Conservation (phyloP, 1,284 basidiomycete species). For the Rhodotorula mucilaginosa region DNA sequence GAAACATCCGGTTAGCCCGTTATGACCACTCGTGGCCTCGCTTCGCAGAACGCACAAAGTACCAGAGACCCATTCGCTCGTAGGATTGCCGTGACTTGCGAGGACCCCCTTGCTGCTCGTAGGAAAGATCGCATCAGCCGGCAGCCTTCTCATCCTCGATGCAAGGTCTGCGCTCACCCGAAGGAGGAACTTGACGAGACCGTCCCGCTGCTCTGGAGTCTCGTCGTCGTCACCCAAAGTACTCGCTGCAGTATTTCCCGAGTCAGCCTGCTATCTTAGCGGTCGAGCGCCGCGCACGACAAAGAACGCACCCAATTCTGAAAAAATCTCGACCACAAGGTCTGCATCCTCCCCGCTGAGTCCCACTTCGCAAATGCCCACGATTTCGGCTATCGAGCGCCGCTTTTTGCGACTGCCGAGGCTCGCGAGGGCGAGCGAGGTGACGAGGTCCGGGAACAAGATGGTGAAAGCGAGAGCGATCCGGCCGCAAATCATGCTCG, state of each 20-base stretch:
- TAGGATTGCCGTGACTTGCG: neutral
- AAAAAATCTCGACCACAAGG: slow-evolving; percentile 8
- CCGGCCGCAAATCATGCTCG: slow-evolving; percentile 9
- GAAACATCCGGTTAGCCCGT: neutral
- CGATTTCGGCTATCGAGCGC: neutral
- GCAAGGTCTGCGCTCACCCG: neutral
- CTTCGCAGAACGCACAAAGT: neutral
- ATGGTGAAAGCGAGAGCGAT: slow-evolving; percentile 20
- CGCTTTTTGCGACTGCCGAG: neutral
- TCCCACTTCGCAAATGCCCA: neutral
- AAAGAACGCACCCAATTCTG: slow-evolving; percentile 6
- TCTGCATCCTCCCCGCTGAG: neutral
- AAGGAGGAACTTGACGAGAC: slow-evolving; percentile 5
- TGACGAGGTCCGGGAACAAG: slow-evolving; percentile 17
- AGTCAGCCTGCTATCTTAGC: neutral
- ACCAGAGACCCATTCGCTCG: slow-evolving; percentile 2
- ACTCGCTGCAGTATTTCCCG: neutral
- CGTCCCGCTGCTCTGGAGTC: slow-evolving; percentile 4
- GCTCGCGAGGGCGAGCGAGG: neutral
- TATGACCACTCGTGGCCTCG: neutral
- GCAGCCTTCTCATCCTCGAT: too few relatives aligned
- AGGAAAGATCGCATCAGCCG: too few relatives aligned
- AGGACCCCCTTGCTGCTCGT: slow-evolving; percentile 10
- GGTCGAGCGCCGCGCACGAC: too few relatives aligned
- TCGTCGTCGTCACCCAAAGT: neutral